These are phyloP conservation scores for Mortierella sp. DNA, from an alignment of 371 early-diverging fungal species.

Conservation along the genomic window DNA sequence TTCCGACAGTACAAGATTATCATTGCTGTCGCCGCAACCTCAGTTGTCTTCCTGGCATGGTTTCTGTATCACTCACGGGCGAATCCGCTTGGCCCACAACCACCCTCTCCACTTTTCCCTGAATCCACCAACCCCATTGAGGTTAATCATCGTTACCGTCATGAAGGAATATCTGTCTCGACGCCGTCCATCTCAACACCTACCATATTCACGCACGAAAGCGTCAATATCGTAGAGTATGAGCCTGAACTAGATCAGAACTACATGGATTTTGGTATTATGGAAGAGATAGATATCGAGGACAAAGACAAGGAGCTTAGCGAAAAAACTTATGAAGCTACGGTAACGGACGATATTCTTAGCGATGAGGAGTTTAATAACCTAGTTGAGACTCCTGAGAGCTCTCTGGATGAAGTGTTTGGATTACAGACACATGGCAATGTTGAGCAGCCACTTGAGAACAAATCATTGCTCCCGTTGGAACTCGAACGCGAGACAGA, in stretches of 20 bases:
- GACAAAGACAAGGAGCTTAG: no score
- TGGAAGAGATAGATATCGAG: no score
- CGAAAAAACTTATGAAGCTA: no score
- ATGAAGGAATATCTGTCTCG: constrained; percentile 20
- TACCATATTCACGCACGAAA: neutral
- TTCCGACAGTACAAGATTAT: constrained; percentile 54
- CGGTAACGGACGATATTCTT: no score
- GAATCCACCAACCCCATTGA: constrained; percentile 24
- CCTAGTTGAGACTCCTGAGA: no score
- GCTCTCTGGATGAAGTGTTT: no score
- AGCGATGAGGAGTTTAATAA: no score
- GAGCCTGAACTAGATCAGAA: neutral
- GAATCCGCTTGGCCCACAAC: constrained; percentile 24
- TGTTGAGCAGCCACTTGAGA: no score
- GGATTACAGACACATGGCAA: no score
- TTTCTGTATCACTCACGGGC: constrained; percentile 29
- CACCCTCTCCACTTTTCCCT: constrained; percentile 27
- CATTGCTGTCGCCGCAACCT: constrained; percentile 24
- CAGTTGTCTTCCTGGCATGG: constrained; percentile 29
- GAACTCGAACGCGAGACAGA: no score
- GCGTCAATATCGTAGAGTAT: neutral
- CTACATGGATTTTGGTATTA: no score
- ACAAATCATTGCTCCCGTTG: no score
- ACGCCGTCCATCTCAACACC: neutral
- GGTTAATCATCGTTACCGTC: constrained; percentile 16